These are phyloP conservation scores for Penicillium crustosum DNA, from an alignment of 2,329 filamentous ascomycete genomes.

Conservation along the genomic window DNA sequence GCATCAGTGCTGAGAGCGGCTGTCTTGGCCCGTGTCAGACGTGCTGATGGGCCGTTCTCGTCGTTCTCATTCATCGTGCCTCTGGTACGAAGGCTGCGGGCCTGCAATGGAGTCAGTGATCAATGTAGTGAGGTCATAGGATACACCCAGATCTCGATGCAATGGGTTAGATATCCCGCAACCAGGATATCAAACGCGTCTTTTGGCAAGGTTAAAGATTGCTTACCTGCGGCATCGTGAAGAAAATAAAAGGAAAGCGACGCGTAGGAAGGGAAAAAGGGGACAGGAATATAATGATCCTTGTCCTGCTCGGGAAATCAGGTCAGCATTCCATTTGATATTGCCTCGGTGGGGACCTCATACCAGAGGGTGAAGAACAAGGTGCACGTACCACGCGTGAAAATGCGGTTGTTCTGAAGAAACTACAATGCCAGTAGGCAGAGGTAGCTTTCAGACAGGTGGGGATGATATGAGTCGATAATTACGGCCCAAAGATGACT, in stretches of 20 bases:
- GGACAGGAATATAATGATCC: constrained; percentile 29
- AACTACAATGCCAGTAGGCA: constrained; percentile 23
- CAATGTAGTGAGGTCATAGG: background rate
- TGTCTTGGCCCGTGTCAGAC: constrained; percentile 89
- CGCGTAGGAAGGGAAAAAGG: constrained; percentile 25
- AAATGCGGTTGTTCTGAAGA: constrained; percentile 30
- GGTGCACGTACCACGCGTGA: constrained; percentile 41
- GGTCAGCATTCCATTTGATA: constrained; percentile 39
- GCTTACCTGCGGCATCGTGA: constrained; percentile 59
- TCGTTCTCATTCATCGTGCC: constrained; percentile 89
- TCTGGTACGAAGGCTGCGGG: constrained; percentile 70
- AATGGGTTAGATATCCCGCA: background rate
- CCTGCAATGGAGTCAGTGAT: constrained; percentile 45
- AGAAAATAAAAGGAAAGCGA: constrained; percentile 25
- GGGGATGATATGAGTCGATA: constrained; percentile 27
- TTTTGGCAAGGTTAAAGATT: constrained; percentile 15
- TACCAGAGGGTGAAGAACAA: constrained; percentile 31
- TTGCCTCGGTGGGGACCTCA: constrained; percentile 34
- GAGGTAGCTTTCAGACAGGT: constrained; percentile 17
- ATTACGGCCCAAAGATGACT: constrained; percentile 21
- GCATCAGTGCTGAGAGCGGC: constrained; percentile 63
- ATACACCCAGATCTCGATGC: background rate
- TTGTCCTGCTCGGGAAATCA: constrained; percentile 29
- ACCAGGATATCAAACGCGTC: constrained; percentile 19
- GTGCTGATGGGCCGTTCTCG: constrained; percentile 77